phyloP scores from a whole-genome alignment of 2,329 filamentous ascomycete species.

The Periconia sp. region DNA sequence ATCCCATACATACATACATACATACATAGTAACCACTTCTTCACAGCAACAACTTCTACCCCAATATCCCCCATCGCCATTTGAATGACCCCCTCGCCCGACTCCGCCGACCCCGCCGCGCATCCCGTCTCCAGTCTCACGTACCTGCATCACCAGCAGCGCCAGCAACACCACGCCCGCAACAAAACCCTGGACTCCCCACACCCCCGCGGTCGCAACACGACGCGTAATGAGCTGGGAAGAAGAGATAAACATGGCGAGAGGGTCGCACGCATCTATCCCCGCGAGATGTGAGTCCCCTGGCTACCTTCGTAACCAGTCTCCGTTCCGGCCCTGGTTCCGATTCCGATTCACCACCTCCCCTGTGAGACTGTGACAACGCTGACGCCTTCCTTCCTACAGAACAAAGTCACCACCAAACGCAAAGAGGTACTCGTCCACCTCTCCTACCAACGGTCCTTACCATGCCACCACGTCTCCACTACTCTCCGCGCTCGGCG shows the following conservation, averaged over 20 bases:
- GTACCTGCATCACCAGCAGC: slow-evolving; percentile 40
- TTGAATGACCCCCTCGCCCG: slow-evolving; percentile 46
- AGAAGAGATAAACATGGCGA: slow-evolving; percentile 43
- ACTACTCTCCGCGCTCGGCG: slow-evolving; percentile 42
- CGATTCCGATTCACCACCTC: no score
- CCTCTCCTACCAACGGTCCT: slow-evolving; percentile 30
- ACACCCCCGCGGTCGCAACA: slow-evolving; percentile 39
- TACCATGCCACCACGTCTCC: slow-evolving; percentile 41
- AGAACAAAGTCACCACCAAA: slow-evolving; percentile 43
- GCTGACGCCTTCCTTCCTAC: slow-evolving; percentile 13
- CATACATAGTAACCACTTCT: slow-evolving; percentile 5
- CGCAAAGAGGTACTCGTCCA: slow-evolving; percentile 36
- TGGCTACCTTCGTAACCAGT: not conserved
- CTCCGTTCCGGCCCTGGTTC: not conserved
- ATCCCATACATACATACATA: not conserved
- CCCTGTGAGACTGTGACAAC: not conserved
- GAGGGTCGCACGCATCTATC: slow-evolving; percentile 44
- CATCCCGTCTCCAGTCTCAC: slow-evolving; percentile 37
- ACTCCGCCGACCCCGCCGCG: slow-evolving; percentile 30
- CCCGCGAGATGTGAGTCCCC: slow-evolving; percentile 41
- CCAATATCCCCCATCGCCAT: slow-evolving; percentile 10
- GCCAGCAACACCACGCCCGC: slow-evolving; percentile 38
- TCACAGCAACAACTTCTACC: not conserved
- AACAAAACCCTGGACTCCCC: slow-evolving; percentile 37
- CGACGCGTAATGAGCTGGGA: slow-evolving; percentile 45